These are phyloP conservation scores for Calonectria pauciramosa DNA, from an alignment of 2,329 filamentous ascomycete genomes.

Conservation along the genomic window DNA sequence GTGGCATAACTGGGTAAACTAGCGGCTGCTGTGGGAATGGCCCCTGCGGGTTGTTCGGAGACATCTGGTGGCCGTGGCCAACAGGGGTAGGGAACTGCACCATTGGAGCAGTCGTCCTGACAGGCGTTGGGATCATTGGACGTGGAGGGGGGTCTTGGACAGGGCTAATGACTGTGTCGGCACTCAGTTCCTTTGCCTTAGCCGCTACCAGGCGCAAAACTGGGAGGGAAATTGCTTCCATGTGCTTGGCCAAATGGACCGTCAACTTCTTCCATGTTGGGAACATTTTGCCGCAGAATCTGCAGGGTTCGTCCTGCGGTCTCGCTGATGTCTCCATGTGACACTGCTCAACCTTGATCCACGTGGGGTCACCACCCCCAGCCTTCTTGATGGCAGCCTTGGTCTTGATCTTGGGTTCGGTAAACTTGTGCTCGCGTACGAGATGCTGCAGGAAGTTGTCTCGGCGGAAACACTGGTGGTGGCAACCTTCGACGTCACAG, in stretches of 20 bases:
- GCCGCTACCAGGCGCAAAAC: conserved; percentile 73
- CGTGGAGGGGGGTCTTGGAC: conserved; percentile 67
- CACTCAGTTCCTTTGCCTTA: conserved; percentile 62
- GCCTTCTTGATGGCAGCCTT: conserved; percentile 76
- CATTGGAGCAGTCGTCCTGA: conserved; percentile 38
- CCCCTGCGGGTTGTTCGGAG: conserved; percentile 37
- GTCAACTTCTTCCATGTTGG: conserved; percentile 93
- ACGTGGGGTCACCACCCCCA: conserved; percentile 73
- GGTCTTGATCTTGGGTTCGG: conserved; percentile 84
- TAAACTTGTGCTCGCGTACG: conserved; percentile 89
- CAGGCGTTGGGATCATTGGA: conserved; percentile 45
- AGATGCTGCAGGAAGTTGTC: conserved; percentile 96
- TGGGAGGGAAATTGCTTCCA: conserved; percentile 91
- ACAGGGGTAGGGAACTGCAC: conserved; percentile 36
- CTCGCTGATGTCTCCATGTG: conserved; percentile 75
- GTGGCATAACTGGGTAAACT: conserved; percentile 45
- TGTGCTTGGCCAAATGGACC: conserved; percentile 93
- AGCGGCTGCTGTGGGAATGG: conserved; percentile 38
- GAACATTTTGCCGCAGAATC: conserved; percentile 87
- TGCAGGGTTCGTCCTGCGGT: conserved; percentile 84
- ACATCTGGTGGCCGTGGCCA: conserved; percentile 41
- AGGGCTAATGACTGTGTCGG: conserved; percentile 77
- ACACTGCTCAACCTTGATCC: conserved; percentile 83
- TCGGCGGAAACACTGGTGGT: conserved; percentile 86
- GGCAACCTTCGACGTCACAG: conserved; percentile 85